A percentile compares a stretch with the other conserved stretches of the same genome.
These are phyloP conservation scores for Fragaria nilgerrensis DNA, from an alignment of 306 rosid genomes.

Conservation along the genomic window DNA sequence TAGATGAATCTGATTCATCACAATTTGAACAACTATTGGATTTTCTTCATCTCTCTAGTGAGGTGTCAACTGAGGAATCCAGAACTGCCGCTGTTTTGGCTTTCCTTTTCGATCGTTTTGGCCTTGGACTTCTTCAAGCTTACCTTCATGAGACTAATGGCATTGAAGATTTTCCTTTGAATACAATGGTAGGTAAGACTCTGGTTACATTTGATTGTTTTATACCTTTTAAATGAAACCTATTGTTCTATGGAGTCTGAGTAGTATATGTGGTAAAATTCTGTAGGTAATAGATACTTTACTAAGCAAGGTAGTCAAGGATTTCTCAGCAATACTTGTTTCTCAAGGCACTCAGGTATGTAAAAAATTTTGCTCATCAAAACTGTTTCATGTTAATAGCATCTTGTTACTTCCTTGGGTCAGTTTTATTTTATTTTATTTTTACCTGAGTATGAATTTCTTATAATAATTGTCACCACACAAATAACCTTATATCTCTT, in stretches of 20 bases:
- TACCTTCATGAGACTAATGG: constrained; percentile 66
- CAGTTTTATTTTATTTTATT: background rate
- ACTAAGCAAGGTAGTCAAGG: constrained; percentile 68
- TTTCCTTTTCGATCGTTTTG: constrained; percentile 82
- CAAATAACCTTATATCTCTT: background rate
- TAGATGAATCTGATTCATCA: constrained; percentile 71
- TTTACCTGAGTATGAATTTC: background rate
- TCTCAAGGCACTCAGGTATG: constrained; percentile 93
- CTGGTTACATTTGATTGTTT: constrained; percentile 19
- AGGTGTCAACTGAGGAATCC: constrained; percentile 65
- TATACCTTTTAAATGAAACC: background rate
- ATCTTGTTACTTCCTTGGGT: constrained; percentile 10
- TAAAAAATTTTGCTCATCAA: background rate
- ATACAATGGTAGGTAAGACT: constrained; percentile 97
- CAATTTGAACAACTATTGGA: constrained; percentile 77
- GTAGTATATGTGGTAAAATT: constrained; percentile 19
- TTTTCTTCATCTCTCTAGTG: constrained; percentile 66
- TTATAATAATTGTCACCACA: constrained; percentile 5
- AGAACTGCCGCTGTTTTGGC: constrained; percentile 61
- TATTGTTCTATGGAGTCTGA: constrained; percentile 28
- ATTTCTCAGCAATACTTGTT: constrained; percentile 82
- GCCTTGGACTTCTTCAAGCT: constrained; percentile 80
- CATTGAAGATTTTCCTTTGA: constrained; percentile 67
- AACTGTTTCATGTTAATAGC: background rate
- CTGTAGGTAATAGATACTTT: constrained; percentile 76